Conservation (phyloP, 495 filamentous ascomycete species). For the Daldinia grandis region DNA sequence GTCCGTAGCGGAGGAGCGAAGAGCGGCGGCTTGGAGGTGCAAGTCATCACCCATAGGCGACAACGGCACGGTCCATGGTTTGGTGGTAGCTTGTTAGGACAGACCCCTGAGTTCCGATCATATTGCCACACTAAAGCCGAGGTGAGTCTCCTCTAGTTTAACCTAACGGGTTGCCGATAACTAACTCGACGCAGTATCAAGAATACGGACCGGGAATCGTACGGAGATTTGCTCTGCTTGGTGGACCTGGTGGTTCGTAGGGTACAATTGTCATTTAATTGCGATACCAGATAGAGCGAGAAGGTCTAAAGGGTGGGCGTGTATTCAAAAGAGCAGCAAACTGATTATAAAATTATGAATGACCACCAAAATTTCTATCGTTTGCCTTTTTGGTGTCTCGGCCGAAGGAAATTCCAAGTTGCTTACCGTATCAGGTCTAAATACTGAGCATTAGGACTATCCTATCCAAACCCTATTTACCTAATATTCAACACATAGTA, state of each 20-base stretch:
- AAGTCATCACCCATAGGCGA: conserved; percentile 94
- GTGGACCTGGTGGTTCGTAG: conserved; percentile 80
- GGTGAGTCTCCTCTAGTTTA: conserved; percentile 44
- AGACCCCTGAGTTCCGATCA: conserved; percentile 98
- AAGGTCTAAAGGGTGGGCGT: conserved; percentile 28
- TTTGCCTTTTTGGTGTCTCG: not conserved
- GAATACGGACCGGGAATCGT: conserved; percentile 96
- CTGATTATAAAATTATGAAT: conserved; percentile 25
- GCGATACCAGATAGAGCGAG: conserved; percentile 38
- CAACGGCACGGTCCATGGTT: conserved; percentile 99
- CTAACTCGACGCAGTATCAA: conserved; percentile 69
- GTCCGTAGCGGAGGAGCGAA: conserved; percentile 90
- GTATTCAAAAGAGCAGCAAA: conserved; percentile 39
- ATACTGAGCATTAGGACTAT: too few relatives aligned
- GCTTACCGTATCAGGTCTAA: not conserved
- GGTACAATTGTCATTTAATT: conserved; percentile 2
- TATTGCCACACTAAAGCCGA: conserved; percentile 99
- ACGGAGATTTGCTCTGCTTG: conserved; percentile 90
- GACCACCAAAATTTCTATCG: not conserved
- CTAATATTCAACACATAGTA: too few relatives aligned
- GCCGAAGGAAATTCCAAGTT: not conserved
- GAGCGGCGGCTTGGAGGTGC: conserved; percentile 93
- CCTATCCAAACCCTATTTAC: too few relatives aligned
- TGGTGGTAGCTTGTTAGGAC: conserved; percentile 92
- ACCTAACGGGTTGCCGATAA: conserved; percentile 15